Percentiles rank a stretch among this genome's conserved stretches.
These are phyloP conservation scores for Candida easanensis DNA, from an alignment of 805 yeast genomes.

Conservation along the genomic window DNA sequence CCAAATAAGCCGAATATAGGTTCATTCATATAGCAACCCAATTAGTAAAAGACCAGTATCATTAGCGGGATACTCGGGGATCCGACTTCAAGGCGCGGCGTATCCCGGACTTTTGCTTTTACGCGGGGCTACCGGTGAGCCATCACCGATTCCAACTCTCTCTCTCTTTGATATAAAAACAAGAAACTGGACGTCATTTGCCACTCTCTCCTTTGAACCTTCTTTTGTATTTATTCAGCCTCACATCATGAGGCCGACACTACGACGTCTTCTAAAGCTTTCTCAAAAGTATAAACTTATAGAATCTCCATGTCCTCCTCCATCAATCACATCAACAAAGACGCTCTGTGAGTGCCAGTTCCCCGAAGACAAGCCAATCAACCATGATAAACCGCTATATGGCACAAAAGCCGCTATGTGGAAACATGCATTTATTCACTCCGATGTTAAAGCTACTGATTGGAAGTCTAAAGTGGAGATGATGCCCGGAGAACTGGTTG, in stretches of 20 bases:
- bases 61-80: too few relatives aligned
- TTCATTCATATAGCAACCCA: too few relatives aligned
- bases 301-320: slow-evolving; percentile 16
- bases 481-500: slow-evolving; percentile 41
- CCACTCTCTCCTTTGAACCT: too few relatives aligned
- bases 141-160: too few relatives aligned
- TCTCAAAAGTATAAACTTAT: slow-evolving; percentile 20
- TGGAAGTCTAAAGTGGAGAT: slow-evolving; percentile 48
- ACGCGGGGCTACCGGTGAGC: too few relatives aligned
- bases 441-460: slow-evolving; percentile 36
- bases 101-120: too few relatives aligned
- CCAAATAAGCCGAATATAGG: too few relatives aligned
- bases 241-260: slow-evolving; percentile 18
- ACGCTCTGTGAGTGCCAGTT: slow-evolving; percentile 49
- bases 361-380: slow-evolving; percentile 43
- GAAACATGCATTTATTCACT: slow-evolving; percentile 55
- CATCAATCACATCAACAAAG: slow-evolving; percentile 12
- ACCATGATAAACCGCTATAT: slow-evolving; percentile 36
- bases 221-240: too few relatives aligned
- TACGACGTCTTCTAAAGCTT: slow-evolving; percentile 7
- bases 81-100: too few relatives aligned
- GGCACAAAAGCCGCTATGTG: slow-evolving; percentile 49
- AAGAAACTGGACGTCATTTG: too few relatives aligned
- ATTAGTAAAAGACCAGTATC: too few relatives aligned
- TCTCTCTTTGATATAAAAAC: too few relatives aligned